Base-by-base conservation (phyloP, 2,329 filamentous ascomycete genomes). In the Alternaria sp. region DNA sequence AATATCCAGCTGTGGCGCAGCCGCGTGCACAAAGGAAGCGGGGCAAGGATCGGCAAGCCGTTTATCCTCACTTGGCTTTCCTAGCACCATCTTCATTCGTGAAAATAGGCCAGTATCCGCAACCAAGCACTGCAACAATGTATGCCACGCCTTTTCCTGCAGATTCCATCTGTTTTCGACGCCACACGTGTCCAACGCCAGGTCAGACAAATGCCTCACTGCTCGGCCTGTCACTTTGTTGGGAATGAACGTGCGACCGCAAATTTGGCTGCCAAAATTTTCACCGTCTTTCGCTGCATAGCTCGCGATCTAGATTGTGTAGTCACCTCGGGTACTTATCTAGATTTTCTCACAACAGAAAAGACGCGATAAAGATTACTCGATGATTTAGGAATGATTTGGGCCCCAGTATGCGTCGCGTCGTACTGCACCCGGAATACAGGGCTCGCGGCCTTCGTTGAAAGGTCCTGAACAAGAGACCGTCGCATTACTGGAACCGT, bases 1-100 rank as follows among this genome's bases (percentile, higher is more conserved):
- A 57, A 62, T 53, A 46, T 61, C 45, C 40, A 60, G 52, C 53
- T 73, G 71, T 73, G 71, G 72, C 71, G 71, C 68, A 71, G 64
- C 63, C 8, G 59, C 60, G 60, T 57, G 57, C 65, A 60, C 62
- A 68, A 61, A 62, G 64, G 61, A 68, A 70, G 71, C 73, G 73
- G 70, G 69, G 73, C 65, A 51, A 27, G 57, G 53, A 65, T 64
- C 63, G 60, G 51, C 64, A 52, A 30, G 27, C 44, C 38, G 32
- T 46, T 46, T 55, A 48, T 59, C 59, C 53, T 51, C 22, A 40
- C 49, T 59, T 28, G 64, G 61, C 60, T 60, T 62, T 60, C 59
- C 22, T 60, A 41, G 36, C 58, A 63, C 54, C 54, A 45, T 66
- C 57, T 45, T 57, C 45, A 64, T 69, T 69, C 57, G 67, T 43